Conservation (phyloP, 805 yeast species). For the Lachancea lanzarotensis region DNA sequence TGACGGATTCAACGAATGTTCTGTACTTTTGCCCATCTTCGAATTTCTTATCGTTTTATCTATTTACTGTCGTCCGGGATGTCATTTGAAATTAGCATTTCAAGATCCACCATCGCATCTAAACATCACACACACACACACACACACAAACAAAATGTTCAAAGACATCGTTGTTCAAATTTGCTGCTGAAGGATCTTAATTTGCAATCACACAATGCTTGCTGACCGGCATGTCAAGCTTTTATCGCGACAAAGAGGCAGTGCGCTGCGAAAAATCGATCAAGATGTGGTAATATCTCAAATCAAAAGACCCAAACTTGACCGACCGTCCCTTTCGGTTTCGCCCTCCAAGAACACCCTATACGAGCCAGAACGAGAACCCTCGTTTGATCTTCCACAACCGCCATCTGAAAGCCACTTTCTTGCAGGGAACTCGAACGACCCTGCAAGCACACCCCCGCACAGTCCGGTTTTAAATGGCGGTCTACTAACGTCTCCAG, state of each 20-base stretch:
- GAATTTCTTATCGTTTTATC: too few species aligned
- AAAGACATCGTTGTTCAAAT: not conserved
- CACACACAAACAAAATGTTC: too few species aligned
- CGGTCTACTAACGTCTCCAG: conserved; percentile 1
- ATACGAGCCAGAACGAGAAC: not conserved
- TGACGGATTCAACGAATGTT: too few species aligned
- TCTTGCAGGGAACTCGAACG: not conserved
- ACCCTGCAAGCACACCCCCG: not conserved
- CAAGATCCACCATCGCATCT: too few species aligned
- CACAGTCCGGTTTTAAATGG: not conserved
- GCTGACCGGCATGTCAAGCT: conserved; percentile 25
- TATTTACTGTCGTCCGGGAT: too few species aligned
- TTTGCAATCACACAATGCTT: not conserved
- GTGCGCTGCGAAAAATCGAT: conserved; percentile 21
- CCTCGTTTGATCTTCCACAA: not conserved
- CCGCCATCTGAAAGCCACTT: conserved; percentile 1
- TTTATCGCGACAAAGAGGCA: conserved; percentile 29
- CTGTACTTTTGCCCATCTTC: too few species aligned
- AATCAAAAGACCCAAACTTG: conserved; percentile 1
- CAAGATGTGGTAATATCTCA: conserved; percentile 13
- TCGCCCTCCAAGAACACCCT: conserved; percentile 6
- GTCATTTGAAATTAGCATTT: too few species aligned
- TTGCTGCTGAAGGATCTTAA: not conserved
- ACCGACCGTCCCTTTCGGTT: conserved; percentile 10
- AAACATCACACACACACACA: too few species aligned